Percentiles rank a stretch among this genome's conserved stretches.
Evolutionary conservation across 139 green algal genomes (phyloP).

Genomic region (Chlamydomonas incerta): DNA sequence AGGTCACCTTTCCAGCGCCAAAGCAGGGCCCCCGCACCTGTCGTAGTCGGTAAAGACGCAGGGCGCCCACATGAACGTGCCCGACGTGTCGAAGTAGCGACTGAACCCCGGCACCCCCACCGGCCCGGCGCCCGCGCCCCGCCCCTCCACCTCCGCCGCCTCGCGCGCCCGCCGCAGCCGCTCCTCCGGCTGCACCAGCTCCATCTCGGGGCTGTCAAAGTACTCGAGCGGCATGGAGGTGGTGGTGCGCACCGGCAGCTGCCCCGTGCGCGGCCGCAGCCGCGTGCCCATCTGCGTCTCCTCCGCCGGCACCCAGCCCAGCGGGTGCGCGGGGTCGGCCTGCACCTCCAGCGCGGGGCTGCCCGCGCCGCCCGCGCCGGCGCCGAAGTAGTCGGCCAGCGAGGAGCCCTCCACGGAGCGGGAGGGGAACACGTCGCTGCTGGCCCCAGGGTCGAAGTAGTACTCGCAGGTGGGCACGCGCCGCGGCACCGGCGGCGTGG

Average conservation of each 20-base stretch:
- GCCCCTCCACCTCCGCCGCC: neutral
- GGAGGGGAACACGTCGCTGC: constrained; percentile 8
- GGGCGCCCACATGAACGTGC: constrained; percentile 70
- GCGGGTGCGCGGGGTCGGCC: constrained; percentile 41
- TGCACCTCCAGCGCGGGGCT: neutral
- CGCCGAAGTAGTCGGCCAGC: constrained; percentile 32
- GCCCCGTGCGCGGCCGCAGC: constrained; percentile 59
- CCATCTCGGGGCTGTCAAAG: constrained; percentile 76
- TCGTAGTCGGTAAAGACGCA: constrained; percentile 55
- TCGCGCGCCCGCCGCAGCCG: constrained; percentile 44
- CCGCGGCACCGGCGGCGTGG: neutral
- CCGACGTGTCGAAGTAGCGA: constrained; percentile 68
- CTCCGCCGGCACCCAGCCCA: constrained; percentile 64
- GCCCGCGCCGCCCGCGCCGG: neutral
- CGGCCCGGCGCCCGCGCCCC: neutral
- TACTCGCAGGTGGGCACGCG: neutral
- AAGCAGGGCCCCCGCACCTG: too few relatives aligned
- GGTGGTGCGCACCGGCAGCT: constrained; percentile 50
- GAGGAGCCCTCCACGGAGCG: constrained; percentile 19
- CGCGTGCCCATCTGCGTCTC: constrained; percentile 31
- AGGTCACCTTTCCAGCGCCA: too few relatives aligned
- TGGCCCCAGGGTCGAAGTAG: constrained; percentile 16
- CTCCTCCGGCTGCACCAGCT: constrained; percentile 55
- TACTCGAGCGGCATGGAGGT: constrained; percentile 68
- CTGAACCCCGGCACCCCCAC: constrained; percentile 57